Conservation (phyloP, 768 basidiomycete genomes). For the Panaeolus papilionaceus region DNA sequence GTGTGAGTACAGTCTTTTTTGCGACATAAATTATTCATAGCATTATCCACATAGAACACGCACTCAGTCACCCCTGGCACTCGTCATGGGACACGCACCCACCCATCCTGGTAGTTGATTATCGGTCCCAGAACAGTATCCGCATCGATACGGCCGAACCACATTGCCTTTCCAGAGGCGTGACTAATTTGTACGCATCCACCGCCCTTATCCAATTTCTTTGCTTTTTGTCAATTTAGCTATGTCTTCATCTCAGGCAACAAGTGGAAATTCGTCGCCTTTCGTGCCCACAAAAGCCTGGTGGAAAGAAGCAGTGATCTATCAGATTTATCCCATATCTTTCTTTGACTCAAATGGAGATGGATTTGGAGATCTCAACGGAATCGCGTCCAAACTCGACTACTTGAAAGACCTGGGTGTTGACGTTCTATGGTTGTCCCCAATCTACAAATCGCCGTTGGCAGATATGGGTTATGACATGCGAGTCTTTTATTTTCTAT, state of each 20-base stretch:
- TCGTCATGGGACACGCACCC: background rate
- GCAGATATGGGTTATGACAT: slow-evolving; percentile 82
- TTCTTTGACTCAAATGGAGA: slow-evolving; percentile 78
- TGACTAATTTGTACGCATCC: background rate
- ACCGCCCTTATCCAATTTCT: background rate
- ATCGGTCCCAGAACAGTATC: background rate
- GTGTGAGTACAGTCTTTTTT: too few species aligned
- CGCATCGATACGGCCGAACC: slow-evolving; percentile 1
- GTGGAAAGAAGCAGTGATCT: slow-evolving; percentile 66
- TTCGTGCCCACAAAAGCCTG: slow-evolving; percentile 37
- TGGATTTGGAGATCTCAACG: slow-evolving; percentile 72
- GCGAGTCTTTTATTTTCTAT: slow-evolving; percentile 37
- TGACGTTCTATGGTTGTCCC: slow-evolving; percentile 72
- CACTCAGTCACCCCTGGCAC: background rate
- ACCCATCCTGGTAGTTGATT: background rate
- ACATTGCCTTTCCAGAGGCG: background rate
- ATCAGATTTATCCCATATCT: slow-evolving; percentile 76
- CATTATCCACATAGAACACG: too few species aligned
- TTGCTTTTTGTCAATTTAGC: background rate
- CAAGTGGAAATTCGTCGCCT: background rate
- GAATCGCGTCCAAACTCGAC: slow-evolving; percentile 67
- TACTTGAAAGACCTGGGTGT: slow-evolving; percentile 74
- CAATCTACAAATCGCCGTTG: slow-evolving; percentile 72
- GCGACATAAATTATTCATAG: too few species aligned
- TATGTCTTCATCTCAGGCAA: background rate